Evolutionary conservation across 106 monocot species (phyloP).

Genomic region (Platanthera zijinensis): DNA sequence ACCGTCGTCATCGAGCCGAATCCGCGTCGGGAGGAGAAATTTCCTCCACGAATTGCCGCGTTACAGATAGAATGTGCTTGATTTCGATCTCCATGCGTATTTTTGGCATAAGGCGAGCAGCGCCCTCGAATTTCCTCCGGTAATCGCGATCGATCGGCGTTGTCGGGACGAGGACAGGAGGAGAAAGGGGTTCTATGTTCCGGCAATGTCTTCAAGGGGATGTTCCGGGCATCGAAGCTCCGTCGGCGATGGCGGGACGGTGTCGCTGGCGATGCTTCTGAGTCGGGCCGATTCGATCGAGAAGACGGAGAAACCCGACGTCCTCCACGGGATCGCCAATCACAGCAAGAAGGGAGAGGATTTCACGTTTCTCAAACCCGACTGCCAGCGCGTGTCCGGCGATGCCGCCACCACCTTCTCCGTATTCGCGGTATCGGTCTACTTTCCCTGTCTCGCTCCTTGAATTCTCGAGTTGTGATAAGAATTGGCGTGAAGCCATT

Average conservation of each 20-base stretch:
- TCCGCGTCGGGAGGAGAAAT: neutral
- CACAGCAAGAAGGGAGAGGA: constrained; percentile 92
- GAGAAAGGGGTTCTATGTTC: neutral
- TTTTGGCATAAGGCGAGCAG: constrained; percentile 1
- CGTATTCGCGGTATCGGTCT: constrained; percentile 58
- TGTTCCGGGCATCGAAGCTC: neutral
- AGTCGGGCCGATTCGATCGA: constrained; percentile 63
- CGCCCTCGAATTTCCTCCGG: neutral
- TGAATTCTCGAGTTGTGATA: neutral
- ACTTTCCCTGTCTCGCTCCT: neutral
- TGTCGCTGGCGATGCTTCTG: constrained; percentile 74
- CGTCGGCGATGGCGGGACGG: constrained; percentile 11
- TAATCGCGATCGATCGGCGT: neutral
- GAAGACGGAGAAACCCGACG: constrained; percentile 69
- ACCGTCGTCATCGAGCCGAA: neutral
- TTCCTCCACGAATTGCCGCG: constrained; percentile 6
- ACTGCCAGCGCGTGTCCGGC: constrained; percentile 62
- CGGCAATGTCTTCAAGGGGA: constrained; percentile 8
- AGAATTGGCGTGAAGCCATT: neutral
- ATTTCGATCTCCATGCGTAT: neutral
- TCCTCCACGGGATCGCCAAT: constrained; percentile 66
- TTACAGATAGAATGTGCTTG: constrained; percentile 4
- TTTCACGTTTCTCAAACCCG: constrained; percentile 62
- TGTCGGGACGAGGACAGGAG: no score
- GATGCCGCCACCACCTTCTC: constrained; percentile 61